Base-by-base conservation (phyloP, 148 eudicot species). In the Heliamphora exappendiculata region DNA sequence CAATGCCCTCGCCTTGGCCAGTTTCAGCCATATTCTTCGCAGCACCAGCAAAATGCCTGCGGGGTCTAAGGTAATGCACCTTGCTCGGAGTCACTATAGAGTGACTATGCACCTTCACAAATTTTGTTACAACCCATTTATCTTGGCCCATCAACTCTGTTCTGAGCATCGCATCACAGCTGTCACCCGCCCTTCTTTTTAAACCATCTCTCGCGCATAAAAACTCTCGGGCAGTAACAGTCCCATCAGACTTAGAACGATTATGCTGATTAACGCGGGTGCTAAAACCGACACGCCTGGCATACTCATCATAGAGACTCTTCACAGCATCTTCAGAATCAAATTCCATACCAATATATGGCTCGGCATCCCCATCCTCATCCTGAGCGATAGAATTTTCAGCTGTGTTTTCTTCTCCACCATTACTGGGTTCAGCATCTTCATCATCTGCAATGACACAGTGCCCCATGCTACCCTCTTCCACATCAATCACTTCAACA, bases 31-130 rank as follows among this genome's bases (percentile, higher is more conserved):
- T 78, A 79, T 73, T 82, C 76, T 82, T 93, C 28, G 74, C 78
- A 72, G 88, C 76, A 58, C 85, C 86, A 17, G 90, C 84, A 87
- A 79, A 88, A 82, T 85, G 93, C 82, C 87, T 80, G 68, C 78
- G 84, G 3, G 91, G 87, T 47, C 80, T 81, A 72, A 82, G 82
- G 79, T 73, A 79, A 70, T 86, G 89, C 79, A 89, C 84, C 80
- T 84, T 85, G 77, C 77, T 80, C 44, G 84, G 76, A 72, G 75
- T 84, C 59, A 72, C 81, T 29, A 78, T 59, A 22, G 86, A 67
- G 72, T 93, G 98, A 75, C 75, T 91, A 75, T 91, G 98, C 81
- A 88, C 92, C 87, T 88, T 93, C 60, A 91, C 84, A 74, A 91
- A 87, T 75, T 84, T 91, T 16, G 92, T 87, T 71, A 89, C 92